phyloP scores from a whole-genome alignment of 1,139 yeast species.

The Cylindricascospora bacillispora region DNA sequence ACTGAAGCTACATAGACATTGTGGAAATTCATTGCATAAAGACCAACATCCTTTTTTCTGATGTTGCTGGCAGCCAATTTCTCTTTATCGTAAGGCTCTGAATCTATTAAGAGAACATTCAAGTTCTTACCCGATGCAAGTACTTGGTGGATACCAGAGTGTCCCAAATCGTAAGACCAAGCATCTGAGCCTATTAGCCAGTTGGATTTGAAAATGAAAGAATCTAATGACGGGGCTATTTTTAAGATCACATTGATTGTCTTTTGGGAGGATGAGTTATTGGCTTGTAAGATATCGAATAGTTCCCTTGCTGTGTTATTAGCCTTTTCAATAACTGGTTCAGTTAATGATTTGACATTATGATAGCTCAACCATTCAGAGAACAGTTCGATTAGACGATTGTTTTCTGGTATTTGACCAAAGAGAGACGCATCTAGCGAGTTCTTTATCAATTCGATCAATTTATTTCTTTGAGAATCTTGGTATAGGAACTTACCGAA shows the following conservation, averaged over 20 bases:
- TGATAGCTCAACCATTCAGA: constrained; percentile 54
- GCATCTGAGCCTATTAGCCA: constrained; percentile 94
- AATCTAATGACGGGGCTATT: constrained; percentile 34
- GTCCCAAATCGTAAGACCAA: constrained; percentile 89
- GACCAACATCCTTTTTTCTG: constrained; percentile 86
- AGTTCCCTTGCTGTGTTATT: constrained; percentile 26
- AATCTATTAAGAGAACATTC: constrained; percentile 78
- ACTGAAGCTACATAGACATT: constrained; percentile 87
- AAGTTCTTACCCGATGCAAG: constrained; percentile 64
- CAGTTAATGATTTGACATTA: constrained; percentile 23
- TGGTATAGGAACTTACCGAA: constrained; percentile 61
- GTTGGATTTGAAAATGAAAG: constrained; percentile 39
- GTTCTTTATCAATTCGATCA: constrained; percentile 37
- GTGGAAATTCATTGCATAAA: constrained; percentile 92
- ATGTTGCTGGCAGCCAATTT: constrained; percentile 12
- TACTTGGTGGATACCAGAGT: constrained; percentile 83
- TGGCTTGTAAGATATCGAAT: constrained; percentile 15
- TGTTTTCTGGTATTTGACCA: too few species aligned
- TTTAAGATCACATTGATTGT: constrained; percentile 30
- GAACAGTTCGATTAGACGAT: constrained; percentile 24
- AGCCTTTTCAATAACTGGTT: constrained; percentile 24
- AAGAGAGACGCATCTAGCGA: constrained; percentile 34
- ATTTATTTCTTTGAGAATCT: constrained; percentile 38
- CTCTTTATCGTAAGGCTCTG: constrained; percentile 53
- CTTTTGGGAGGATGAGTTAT: constrained; percentile 24